Percentiles rank a stretch among this genome's conserved stretches.
Evolutionary conservation across 1,284 basidiomycete genomes (phyloP).

Genomic region (Ganoderma boninense): DNA sequence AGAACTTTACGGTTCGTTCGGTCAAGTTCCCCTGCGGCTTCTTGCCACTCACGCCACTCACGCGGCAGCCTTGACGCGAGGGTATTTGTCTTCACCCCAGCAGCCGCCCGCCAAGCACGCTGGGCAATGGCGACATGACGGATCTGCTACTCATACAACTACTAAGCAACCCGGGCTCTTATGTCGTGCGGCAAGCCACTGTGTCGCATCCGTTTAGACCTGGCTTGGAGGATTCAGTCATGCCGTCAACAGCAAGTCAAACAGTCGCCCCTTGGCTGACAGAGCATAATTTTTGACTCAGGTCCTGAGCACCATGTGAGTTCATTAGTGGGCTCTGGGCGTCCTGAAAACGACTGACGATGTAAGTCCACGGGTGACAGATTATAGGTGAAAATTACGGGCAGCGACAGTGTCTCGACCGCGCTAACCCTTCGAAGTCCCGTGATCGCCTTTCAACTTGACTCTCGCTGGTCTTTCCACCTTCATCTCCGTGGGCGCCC

Average conservation of each 20-base stretch:
- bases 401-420: no score
- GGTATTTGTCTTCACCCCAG: not conserved
- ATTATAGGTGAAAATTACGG: no score
- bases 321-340: not conserved
- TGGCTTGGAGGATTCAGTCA: not conserved
- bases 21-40: not conserved
- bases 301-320: not conserved
- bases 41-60: no score
- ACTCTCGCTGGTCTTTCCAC: slow-evolving; percentile 4
- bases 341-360: not conserved
- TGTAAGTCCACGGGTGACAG: not conserved
- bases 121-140: not conserved
- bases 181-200: not conserved
- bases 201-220: not conserved
- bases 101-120: slow-evolving; percentile 2
- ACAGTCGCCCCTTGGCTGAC: not conserved
- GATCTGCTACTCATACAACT: not conserved
- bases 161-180: not conserved
- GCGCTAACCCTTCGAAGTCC: not conserved
- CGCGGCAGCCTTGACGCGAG: not conserved
- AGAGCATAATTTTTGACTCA: not conserved
- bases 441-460: not conserved
- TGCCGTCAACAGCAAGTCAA: not conserved
- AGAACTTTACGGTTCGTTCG: not conserved
- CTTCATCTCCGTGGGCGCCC: slow-evolving; percentile 17